These are phyloP conservation scores for Aureobasidium pullulans DNA, from an alignment of 2,329 filamentous ascomycete genomes.

Conservation along the genomic window DNA sequence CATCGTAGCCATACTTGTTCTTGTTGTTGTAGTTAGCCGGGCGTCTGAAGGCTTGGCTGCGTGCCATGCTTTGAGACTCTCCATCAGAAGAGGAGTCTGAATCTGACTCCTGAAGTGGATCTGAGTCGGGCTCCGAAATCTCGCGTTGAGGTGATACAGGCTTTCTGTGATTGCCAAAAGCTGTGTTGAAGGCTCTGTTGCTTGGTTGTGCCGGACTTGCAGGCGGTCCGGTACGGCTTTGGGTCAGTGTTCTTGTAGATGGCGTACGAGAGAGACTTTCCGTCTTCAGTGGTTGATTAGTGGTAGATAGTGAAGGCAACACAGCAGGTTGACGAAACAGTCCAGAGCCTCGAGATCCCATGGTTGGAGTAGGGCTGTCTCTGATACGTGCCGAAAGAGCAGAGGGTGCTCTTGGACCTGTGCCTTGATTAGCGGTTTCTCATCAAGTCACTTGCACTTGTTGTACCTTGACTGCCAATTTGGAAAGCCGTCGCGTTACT, in stretches of 20 bases:
- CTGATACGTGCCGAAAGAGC: constrained; percentile 49
- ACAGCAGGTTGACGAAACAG: constrained; percentile 17
- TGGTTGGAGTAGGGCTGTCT: constrained; percentile 48
- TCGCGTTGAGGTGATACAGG: constrained; percentile 18
- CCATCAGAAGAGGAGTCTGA: constrained; percentile 27
- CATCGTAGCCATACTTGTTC: constrained; percentile 22
- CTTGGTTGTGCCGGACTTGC: constrained; percentile 22
- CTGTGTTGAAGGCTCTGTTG: constrained; percentile 22
- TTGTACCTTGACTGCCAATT: background rate
- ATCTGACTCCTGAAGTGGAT: constrained; percentile 24
- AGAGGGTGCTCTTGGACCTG: constrained; percentile 41
- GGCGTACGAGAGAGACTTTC: constrained; percentile 34
- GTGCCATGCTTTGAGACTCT: constrained; percentile 31
- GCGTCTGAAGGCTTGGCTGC: constrained; percentile 39
- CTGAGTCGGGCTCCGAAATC: constrained; percentile 22
- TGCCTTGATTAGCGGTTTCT: background rate
- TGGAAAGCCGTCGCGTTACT: constrained; percentile 22
- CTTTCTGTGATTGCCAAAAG: constrained; percentile 20
- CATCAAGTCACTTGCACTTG: background rate
- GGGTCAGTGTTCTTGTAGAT: constrained; percentile 42
- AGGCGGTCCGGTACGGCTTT: constrained; percentile 22
- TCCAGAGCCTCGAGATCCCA: constrained; percentile 34
- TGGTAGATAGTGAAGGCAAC: constrained; percentile 9
- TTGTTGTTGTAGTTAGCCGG: constrained; percentile 31
- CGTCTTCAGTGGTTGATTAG: background rate